Evolutionary conservation across 345 rosid species (phyloP).

Genomic region (Hibiscus trionum): DNA sequence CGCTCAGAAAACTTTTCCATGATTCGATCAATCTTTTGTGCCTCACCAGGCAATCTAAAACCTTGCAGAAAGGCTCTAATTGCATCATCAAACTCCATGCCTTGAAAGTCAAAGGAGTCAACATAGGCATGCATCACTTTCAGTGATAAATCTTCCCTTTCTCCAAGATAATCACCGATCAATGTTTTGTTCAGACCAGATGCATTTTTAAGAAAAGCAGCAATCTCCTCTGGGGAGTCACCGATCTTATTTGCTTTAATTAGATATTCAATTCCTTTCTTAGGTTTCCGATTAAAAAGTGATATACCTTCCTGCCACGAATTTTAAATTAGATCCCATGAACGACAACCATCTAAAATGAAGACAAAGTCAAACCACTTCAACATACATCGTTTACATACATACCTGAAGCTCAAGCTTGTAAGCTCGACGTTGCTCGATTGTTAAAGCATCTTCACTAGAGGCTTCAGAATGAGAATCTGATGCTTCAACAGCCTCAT

Average conservation of each 20-base stretch:
- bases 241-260: slow-evolving; percentile 96
- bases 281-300: slow-evolving; percentile 93
- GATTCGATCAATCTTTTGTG: slow-evolving; percentile 96
- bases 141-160: slow-evolving; percentile 87
- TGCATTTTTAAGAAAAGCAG: slow-evolving; percentile 81
- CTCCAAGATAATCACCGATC: slow-evolving; percentile 97
- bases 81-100: slow-evolving; percentile 94
- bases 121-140: slow-evolving; percentile 99
- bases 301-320: slow-evolving; percentile 99
- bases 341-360: slow-evolving; percentile 9
- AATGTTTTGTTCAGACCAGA: slow-evolving; percentile 80
- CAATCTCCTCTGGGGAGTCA: slow-evolving; percentile 86
- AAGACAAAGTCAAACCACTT: slow-evolving; percentile 4
- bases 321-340: slow-evolving; percentile 32
- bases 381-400: slow-evolving; percentile 3
- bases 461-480: slow-evolving; percentile 86
- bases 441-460: slow-evolving; percentile 66
- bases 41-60: slow-evolving; percentile 98
- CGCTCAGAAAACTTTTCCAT: slow-evolving; percentile 99
- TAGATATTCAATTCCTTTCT: slow-evolving; percentile 92
- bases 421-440: slow-evolving; percentile 99
- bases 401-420: slow-evolving; percentile 98
- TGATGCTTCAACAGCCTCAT: slow-evolving; percentile 71
- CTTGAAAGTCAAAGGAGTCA: slow-evolving; percentile 86
- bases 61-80: slow-evolving; percentile 78